Percentiles rank a stretch among this genome's conserved stretches.
Conservation (phyloP, 1,139 yeast genomes). For the Sugiyamaella castrensis region DNA sequence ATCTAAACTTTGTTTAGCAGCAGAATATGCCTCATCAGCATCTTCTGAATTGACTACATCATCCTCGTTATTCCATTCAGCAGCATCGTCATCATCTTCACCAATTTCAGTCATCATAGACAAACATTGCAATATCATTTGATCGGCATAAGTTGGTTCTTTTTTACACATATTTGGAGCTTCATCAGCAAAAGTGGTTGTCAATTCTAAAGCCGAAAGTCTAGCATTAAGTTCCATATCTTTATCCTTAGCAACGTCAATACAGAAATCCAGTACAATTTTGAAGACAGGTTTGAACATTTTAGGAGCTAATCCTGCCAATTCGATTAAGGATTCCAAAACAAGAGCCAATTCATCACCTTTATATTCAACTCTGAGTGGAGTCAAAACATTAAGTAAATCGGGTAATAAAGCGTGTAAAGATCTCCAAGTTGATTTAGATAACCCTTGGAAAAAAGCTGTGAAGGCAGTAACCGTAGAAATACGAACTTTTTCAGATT, state of each 20-base stretch:
- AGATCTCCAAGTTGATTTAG: slow-evolving; percentile 71
- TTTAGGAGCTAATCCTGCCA: slow-evolving; percentile 92
- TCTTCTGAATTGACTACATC: slow-evolving; percentile 78
- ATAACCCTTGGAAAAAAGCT: slow-evolving; percentile 78
- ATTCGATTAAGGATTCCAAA: slow-evolving; percentile 83
- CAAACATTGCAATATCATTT: slow-evolving; percentile 70
- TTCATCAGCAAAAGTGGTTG: slow-evolving; percentile 87
- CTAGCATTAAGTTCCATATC: slow-evolving; percentile 79
- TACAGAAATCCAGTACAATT: slow-evolving; percentile 77
- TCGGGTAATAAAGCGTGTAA: slow-evolving; percentile 79
- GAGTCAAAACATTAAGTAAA: slow-evolving; percentile 80
- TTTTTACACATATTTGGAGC: slow-evolving; percentile 94
- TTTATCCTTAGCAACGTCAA: slow-evolving; percentile 74
- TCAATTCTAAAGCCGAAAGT: slow-evolving; percentile 79
- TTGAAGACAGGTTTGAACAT: slow-evolving; percentile 89
- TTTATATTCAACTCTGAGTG: slow-evolving; percentile 73
- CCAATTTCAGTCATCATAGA: slow-evolving; percentile 93
- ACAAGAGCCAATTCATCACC: slow-evolving; percentile 80
- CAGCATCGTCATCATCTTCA: slow-evolving; percentile 70
- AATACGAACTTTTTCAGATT: slow-evolving; percentile 77
- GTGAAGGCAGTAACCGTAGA: slow-evolving; percentile 93
- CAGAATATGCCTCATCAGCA: slow-evolving; percentile 82
- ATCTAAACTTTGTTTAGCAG: slow-evolving; percentile 91
- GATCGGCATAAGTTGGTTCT: slow-evolving; percentile 67
- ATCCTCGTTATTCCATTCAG: slow-evolving; percentile 83